Evolutionary conservation across 1,284 basidiomycete genomes (phyloP).

Genomic region (Pseudozyma sp.): DNA sequence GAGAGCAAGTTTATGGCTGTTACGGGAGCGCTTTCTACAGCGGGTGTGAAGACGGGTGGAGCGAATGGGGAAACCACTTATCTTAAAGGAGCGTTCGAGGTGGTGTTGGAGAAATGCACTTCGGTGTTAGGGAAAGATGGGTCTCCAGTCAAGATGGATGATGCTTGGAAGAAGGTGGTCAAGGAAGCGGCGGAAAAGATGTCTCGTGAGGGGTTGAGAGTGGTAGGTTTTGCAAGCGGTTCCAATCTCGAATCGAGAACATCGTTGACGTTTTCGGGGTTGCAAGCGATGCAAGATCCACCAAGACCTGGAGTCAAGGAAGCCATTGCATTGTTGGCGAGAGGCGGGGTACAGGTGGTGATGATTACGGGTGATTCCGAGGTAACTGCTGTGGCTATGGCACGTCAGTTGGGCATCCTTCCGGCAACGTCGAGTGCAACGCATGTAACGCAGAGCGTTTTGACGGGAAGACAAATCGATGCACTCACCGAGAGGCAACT

Average conservation of each 20-base stretch:
- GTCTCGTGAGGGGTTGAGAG: slow-evolving; percentile 81
- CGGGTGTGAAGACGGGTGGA: slow-evolving; percentile 67
- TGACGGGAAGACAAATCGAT: slow-evolving; percentile 91
- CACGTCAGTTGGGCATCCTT: slow-evolving; percentile 83
- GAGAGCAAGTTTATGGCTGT: slow-evolving; percentile 93
- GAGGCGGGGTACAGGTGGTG: slow-evolving; percentile 90
- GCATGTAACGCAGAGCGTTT: slow-evolving; percentile 69
- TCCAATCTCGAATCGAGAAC: slow-evolving; percentile 70
- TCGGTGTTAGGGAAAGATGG: slow-evolving; percentile 88
- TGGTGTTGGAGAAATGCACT: slow-evolving; percentile 84
- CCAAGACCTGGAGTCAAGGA: slow-evolving; percentile 92
- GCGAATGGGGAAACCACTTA: slow-evolving; percentile 78
- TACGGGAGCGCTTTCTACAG: slow-evolving; percentile 73
- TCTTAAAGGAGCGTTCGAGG: slow-evolving; percentile 91
- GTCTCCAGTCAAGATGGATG: slow-evolving; percentile 81
- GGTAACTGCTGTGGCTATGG: slow-evolving; percentile 89
- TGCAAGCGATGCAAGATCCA: slow-evolving; percentile 95
- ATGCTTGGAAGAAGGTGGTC: slow-evolving; percentile 77
- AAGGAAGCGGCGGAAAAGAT: slow-evolving; percentile 78
- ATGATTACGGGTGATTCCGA: slow-evolving; percentile 99
- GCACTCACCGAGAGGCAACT: slow-evolving; percentile 78
- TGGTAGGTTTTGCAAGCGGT: slow-evolving; percentile 91
- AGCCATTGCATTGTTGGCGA: slow-evolving; percentile 82
- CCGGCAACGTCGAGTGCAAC: slow-evolving; percentile 3
- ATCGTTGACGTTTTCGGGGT: slow-evolving; percentile 88